phyloP scores from a whole-genome alignment of 2,329 filamentous ascomycete genomes.

The Cladosporium sp. region DNA sequence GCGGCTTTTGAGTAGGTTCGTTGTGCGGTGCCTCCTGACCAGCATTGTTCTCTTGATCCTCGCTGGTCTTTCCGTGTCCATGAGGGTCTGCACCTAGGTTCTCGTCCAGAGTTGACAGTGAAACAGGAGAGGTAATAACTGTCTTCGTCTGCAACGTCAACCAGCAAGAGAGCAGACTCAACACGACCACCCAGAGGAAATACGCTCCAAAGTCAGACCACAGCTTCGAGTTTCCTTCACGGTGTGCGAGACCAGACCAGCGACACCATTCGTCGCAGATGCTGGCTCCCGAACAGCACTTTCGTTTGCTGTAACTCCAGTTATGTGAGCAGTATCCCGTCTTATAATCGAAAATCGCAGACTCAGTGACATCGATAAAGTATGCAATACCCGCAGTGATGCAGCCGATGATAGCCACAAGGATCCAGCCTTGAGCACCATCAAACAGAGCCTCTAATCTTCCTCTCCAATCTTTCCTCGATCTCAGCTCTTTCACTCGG shows the following conservation, averaged over 20 bases:
- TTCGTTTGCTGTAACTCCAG: slow-evolving; percentile 74
- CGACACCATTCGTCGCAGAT: slow-evolving; percentile 62
- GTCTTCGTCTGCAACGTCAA: slow-evolving; percentile 91
- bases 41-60: slow-evolving; percentile 41
- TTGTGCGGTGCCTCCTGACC: slow-evolving; percentile 46
- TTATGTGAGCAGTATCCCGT: slow-evolving; percentile 73
- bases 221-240: slow-evolving; percentile 50
- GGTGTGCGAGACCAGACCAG: slow-evolving; percentile 63
- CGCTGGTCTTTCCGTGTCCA: slow-evolving; percentile 39
- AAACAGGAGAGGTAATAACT: slow-evolving; percentile 84
- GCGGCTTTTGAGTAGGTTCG: slow-evolving; percentile 52
- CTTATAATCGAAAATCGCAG: slow-evolving; percentile 85
- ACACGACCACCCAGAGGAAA: slow-evolving; percentile 67
- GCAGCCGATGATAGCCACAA: slow-evolving; percentile 86
- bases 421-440: slow-evolving; percentile 87
- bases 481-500: slow-evolving; percentile 79
- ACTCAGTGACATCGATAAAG: slow-evolving; percentile 83
- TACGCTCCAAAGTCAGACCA: slow-evolving; percentile 80
- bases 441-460: slow-evolving; percentile 76
- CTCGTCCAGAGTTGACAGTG: slow-evolving; percentile 86
- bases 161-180: slow-evolving; percentile 73
- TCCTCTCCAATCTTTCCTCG: slow-evolving; percentile 82
- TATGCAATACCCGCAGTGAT: slow-evolving; percentile 86
- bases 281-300: slow-evolving; percentile 60
- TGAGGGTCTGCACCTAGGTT: slow-evolving; percentile 74